Evolutionary conservation across 169 alveolate genomes (phyloP), one percentile per base, ranked within the genome.

Genomic region (Theileria parva): DNA sequence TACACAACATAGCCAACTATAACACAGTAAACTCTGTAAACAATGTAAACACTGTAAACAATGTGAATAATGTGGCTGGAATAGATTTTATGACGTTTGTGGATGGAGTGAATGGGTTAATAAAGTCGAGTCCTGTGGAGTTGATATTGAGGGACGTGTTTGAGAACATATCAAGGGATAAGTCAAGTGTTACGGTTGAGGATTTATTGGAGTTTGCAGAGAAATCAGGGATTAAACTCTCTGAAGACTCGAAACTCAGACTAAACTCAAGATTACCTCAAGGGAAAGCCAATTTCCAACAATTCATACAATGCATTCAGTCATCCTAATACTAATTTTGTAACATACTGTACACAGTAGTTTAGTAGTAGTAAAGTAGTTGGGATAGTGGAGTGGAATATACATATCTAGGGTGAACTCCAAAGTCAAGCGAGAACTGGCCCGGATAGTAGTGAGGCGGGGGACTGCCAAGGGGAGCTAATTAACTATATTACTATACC

Each of bases 231-330:
- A 74, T 84, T 7, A 79, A 69, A 23, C 37, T 72, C 15, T 69
- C 81, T 1, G 57, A 75, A 21, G 90, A 84, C 51, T 84, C 90
- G 11, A 34, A 77, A 19, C 68, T 77, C 8, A 73, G 87, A 53
- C 51, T 84, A 0, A 55, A 44, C 8, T 57, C 90, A 21, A 66
- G 86, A 27, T 48, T 84, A 39, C 87, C 90, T 8, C 69, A 73
- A 51, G 87, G 69, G n/a, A 50, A 74, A 6, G 87, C 81, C 51
- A 73, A 75, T 51, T 71, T 84, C 28, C 12, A 44, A 11, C 53
- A 44, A 44, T 44, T 44, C 17, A 44, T 44, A 44, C 53, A 44
- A 44, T 11, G 2, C 0, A 44, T 44, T 4, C 12, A 11, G 2
- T 4, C 12, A 0, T 4, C 53, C 1, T 44, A 44, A 44, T 37